phyloP scores from a whole-genome alignment of 2,329 filamentous ascomycete genomes.

The Claviceps sp. region DNA sequence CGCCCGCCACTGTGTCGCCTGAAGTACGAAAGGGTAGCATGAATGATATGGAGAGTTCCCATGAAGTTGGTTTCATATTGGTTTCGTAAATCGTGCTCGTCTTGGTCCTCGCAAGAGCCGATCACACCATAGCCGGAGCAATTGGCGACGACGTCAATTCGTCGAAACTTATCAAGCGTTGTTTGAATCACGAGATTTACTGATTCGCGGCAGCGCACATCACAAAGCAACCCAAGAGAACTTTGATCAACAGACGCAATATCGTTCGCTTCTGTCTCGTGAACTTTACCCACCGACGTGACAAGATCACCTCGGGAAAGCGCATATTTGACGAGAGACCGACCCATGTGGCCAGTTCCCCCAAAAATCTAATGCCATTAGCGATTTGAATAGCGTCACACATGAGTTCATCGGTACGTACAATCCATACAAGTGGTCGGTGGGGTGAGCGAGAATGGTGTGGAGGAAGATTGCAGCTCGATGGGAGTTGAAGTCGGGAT shows the following conservation, averaged over 20 bases:
- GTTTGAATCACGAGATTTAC: conserved; percentile 58
- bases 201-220: conserved; percentile 71
- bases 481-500: conserved; percentile 44
- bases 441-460: conserved; percentile 48
- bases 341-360: conserved; percentile 92
- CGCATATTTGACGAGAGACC: conserved; percentile 72
- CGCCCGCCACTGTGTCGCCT: conserved; percentile 61
- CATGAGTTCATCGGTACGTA: neutral
- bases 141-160: conserved; percentile 81
- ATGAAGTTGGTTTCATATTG: conserved; percentile 98
- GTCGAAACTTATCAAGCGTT: conserved; percentile 62
- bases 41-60: conserved; percentile 86
- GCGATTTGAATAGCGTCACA: neutral
- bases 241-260: conserved; percentile 61
- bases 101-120: conserved; percentile 90
- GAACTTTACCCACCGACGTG: conserved; percentile 69
- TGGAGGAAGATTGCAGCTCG: conserved; percentile 74
- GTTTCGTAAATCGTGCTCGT: conserved; percentile 84
- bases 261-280: conserved; percentile 58
- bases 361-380: conserved; percentile 60
- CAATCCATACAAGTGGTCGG: conserved; percentile 78
- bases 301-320: conserved; percentile 73
- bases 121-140: conserved; percentile 94
- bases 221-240: conserved; percentile 73
- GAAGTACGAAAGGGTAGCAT: conserved; percentile 78